phyloP scores from a whole-genome alignment of 148 eudicot genomes.

The Diospyros kaki region DNA sequence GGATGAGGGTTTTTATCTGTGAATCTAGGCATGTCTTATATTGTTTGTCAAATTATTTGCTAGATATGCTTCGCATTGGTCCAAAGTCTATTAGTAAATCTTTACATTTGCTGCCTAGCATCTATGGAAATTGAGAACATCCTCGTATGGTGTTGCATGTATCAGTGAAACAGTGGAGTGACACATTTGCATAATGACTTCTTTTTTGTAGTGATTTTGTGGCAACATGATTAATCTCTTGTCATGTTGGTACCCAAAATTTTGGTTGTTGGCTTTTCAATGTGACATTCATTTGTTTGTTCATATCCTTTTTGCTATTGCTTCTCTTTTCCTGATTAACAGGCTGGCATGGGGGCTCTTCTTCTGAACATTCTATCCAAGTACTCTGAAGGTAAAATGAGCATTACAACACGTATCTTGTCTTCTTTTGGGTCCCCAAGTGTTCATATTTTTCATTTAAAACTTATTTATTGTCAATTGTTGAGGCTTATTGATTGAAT shows the following conservation, averaged over 20 bases:
- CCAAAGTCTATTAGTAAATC: background rate
- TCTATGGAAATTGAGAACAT: too few species aligned
- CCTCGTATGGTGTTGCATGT: too few species aligned
- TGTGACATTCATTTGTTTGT: background rate
- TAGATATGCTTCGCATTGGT: background rate
- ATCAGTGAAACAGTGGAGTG: too few species aligned
- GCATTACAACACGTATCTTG: background rate
- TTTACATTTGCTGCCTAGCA: background rate
- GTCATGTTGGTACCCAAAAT: too few species aligned
- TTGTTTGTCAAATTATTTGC: background rate
- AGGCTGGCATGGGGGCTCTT: conserved; percentile 89
- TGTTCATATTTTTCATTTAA: background rate
- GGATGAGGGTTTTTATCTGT: background rate
- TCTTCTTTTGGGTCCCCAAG: background rate
- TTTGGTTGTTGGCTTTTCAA: background rate
- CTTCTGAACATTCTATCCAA: conserved; percentile 88
- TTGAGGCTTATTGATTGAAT: background rate
- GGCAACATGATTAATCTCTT: background rate
- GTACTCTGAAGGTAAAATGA: conserved; percentile 69
- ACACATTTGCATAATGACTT: background rate
- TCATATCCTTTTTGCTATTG: background rate
- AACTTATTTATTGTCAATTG: background rate
- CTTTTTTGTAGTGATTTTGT: background rate
- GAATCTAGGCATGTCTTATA: background rate
- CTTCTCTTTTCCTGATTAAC: conserved; percentile 13